Evolutionary conservation across 352 stramenopile genomes (phyloP).

Genomic region (Globisporangium iwayamae): DNA sequence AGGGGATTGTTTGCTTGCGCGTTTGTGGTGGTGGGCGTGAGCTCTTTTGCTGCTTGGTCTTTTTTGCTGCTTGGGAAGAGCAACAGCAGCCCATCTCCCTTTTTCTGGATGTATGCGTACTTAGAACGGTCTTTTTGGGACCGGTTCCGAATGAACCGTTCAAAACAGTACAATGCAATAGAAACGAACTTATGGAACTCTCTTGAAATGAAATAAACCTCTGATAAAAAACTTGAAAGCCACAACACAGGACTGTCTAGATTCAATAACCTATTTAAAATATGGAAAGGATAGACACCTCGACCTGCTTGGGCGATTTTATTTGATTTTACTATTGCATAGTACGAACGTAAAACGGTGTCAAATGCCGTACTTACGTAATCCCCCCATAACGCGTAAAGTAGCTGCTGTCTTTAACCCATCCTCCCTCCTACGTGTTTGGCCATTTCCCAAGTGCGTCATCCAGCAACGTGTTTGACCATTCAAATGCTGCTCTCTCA

Average conservation of each 20-base stretch:
- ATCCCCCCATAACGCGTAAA: background rate
- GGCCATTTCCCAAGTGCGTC: background rate
- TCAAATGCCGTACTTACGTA: too few relatives aligned
- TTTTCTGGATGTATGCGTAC: too few relatives aligned
- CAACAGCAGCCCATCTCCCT: background rate
- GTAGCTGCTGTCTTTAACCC: background rate
- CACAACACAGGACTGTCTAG: too few relatives aligned
- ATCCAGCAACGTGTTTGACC: background rate
- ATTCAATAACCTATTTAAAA: background rate
- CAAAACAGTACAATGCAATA: background rate
- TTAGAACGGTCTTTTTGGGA: too few relatives aligned
- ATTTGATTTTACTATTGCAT: too few relatives aligned
- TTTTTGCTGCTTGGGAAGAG: too few relatives aligned
- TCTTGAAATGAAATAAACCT: too few relatives aligned
- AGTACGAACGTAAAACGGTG: background rate
- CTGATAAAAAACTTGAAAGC: too few relatives aligned
- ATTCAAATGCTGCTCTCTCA: background rate
- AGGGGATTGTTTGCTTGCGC: too few relatives aligned
- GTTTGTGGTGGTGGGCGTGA: slow-evolving; percentile 5
- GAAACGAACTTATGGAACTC: background rate
- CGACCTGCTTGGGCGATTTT: too few relatives aligned
- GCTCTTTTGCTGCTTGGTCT: slow-evolving; percentile 2
- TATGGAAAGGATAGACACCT: too few relatives aligned
- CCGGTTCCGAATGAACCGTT: background rate
- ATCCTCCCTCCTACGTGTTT: background rate